phyloP scores from a whole-genome alignment of 176 grass and related monocot species.

The Oryza coarctata region DNA sequence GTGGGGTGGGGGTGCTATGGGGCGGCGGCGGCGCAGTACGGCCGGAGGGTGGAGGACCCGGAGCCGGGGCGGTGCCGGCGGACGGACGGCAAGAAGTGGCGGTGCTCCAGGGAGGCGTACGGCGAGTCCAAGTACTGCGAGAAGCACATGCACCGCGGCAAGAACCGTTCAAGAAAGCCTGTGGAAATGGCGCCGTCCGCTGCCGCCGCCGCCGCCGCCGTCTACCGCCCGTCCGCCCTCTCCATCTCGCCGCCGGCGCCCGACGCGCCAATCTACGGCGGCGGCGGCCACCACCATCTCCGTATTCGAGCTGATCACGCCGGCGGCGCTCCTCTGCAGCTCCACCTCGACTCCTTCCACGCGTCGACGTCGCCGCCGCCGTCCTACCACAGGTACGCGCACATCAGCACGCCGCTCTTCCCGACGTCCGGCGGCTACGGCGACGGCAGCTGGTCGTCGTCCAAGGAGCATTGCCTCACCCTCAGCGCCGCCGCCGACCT shows the following conservation, averaged over 20 bases:
- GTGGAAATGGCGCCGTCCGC: constrained; percentile 49
- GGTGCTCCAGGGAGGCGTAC: constrained; percentile 81
- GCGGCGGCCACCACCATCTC: neutral
- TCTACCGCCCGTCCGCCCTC: constrained; percentile 36
- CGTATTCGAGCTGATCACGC: neutral
- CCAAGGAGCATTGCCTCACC: constrained; percentile 51
- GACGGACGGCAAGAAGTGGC: constrained; percentile 97
- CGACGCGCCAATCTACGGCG: constrained; percentile 5
- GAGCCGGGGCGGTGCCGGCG: constrained; percentile 87
- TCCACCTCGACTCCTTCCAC: constrained; percentile 44
- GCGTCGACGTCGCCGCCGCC: constrained; percentile 37
- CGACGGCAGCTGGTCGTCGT: constrained; percentile 25
- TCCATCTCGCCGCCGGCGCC: constrained; percentile 42
- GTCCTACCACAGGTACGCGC: constrained; percentile 59
- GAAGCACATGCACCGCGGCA: constrained; percentile 95
- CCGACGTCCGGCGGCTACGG: constrained; percentile 15
- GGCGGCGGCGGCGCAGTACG: constrained; percentile 37
- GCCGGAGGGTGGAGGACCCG: constrained; percentile 64
- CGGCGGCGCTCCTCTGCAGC: constrained; percentile 33
- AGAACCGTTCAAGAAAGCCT: constrained; percentile 99
- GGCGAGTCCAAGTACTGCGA: constrained; percentile 96
- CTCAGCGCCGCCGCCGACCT: constrained; percentile 63
- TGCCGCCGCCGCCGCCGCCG: neutral
- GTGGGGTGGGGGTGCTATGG: constrained; percentile 79
- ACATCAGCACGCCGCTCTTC: constrained; percentile 25